Evolutionary conservation across 2,329 filamentous ascomycete genomes (phyloP).

Genomic region (Xylariales sp.): DNA sequence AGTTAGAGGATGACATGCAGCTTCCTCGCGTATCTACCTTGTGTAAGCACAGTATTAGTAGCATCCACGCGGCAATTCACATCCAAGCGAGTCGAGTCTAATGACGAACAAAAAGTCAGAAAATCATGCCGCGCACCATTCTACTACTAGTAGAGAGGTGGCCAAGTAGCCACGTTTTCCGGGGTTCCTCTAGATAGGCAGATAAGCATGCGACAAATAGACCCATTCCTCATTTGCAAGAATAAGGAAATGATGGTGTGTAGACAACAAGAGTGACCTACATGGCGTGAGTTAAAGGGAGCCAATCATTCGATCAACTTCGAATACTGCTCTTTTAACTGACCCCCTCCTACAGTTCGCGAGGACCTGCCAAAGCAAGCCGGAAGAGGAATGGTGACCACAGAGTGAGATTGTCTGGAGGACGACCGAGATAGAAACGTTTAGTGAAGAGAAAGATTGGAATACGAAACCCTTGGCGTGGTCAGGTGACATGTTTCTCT

Average conservation of each 20-base stretch:
- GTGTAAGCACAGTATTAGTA: conserved; percentile 3
- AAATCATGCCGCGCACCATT: conserved; percentile 21
- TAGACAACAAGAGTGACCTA: conserved; percentile 23
- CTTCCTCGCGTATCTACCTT: conserved; percentile 16
- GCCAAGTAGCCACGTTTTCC: conserved; percentile 29
- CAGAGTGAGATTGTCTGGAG: conserved; percentile 15
- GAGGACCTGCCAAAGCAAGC: conserved; percentile 32
- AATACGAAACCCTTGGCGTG: conserved; percentile 24
- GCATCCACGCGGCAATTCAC: conserved; percentile 3
- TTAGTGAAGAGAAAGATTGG: conserved; percentile 12
- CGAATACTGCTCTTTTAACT: conserved; percentile 10
- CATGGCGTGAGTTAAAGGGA: conserved; percentile 23
- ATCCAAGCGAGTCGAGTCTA: neutral
- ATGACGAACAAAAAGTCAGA: conserved; percentile 26
- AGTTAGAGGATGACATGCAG: conserved; percentile 1
- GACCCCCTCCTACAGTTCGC: conserved; percentile 6
- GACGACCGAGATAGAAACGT: conserved; percentile 24
- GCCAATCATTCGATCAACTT: conserved; percentile 8
- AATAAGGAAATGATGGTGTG: conserved; percentile 16
- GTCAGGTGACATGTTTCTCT: conserved; percentile 36
- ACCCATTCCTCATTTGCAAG: conserved; percentile 3
- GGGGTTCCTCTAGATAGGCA: conserved; percentile 10
- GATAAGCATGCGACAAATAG: neutral
- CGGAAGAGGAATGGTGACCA: neutral
- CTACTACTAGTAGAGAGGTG: conserved; percentile 16